phyloP scores from a whole-genome alignment of 345 rosid species.

The Isatis tinctoria region DNA sequence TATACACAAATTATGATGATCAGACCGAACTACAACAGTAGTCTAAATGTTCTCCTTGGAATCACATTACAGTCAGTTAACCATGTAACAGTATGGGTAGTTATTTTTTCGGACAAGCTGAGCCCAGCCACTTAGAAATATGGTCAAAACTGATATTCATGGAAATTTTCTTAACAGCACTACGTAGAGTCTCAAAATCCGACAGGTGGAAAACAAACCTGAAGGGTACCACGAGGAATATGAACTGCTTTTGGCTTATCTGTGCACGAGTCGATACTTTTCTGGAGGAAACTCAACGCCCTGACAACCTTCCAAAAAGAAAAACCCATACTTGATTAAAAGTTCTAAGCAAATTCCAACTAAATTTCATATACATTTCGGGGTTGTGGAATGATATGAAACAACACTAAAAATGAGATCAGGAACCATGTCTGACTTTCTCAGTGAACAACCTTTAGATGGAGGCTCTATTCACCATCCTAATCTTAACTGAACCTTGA shows the following conservation, averaged over 20 bases:
- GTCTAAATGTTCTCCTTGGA: background rate
- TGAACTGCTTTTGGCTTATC: constrained; percentile 64
- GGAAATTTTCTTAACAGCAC: background rate
- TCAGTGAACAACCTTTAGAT: constrained; percentile 5
- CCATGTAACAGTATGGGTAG: background rate
- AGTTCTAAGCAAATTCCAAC: background rate
- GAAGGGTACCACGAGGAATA: constrained; percentile 95
- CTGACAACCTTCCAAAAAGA: constrained; percentile 71
- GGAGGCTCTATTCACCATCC: background rate
- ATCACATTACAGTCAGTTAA: background rate
- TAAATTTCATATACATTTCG: background rate
- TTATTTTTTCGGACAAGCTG: background rate
- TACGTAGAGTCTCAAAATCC: constrained; percentile 2
- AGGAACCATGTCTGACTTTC: constrained; percentile 6
- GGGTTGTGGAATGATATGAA: background rate
- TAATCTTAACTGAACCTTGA: constrained; percentile 3
- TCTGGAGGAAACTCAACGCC: constrained; percentile 66
- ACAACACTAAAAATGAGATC: constrained; percentile 1
- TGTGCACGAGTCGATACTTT: constrained; percentile 42
- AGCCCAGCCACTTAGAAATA: background rate
- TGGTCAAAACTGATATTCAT: background rate
- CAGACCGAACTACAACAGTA: background rate
- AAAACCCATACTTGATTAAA: constrained; percentile 7
- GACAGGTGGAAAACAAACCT: constrained; percentile 56
- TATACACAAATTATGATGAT: background rate